Conservation (phyloP, 345 rosid genomes). For the Cochlearia excelsa region DNA sequence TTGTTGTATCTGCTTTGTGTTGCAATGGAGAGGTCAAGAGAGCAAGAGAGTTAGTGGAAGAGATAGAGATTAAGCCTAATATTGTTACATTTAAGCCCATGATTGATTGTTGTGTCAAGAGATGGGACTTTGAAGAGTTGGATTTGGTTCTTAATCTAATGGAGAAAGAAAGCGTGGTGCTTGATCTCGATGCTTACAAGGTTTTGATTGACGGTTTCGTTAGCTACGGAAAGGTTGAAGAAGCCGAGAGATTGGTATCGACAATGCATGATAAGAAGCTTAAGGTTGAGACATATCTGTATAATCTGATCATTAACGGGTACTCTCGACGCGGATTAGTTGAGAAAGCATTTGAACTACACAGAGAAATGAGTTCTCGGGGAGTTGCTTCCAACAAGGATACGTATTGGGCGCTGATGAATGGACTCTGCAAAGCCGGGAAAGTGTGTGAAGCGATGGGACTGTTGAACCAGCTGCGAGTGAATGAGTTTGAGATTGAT, state of each 20-base stretch:
- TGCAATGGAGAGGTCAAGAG: slow-evolving; percentile 45
- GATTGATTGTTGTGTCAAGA: slow-evolving; percentile 49
- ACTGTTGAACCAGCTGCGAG: slow-evolving; percentile 37
- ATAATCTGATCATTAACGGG: slow-evolving; percentile 44
- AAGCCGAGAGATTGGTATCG: slow-evolving; percentile 44
- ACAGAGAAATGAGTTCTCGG: slow-evolving; percentile 38
- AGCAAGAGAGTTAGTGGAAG: slow-evolving; percentile 47
- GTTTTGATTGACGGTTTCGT: slow-evolving; percentile 45
- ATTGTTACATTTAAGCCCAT: slow-evolving; percentile 44
- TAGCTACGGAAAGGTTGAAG: slow-evolving; percentile 46
- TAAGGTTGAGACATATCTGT: slow-evolving; percentile 42
- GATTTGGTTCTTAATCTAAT: slow-evolving; percentile 43
- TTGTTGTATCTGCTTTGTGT: slow-evolving; percentile 45
- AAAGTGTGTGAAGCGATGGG: slow-evolving; percentile 38
- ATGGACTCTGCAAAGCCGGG: slow-evolving; percentile 43
- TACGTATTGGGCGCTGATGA: slow-evolving; percentile 44
- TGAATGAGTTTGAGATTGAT: slow-evolving; percentile 43
- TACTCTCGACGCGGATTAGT: slow-evolving; percentile 33
- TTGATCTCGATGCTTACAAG: slow-evolving; percentile 39
- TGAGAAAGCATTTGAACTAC: slow-evolving; percentile 38
- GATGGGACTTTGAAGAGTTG: slow-evolving; percentile 54
- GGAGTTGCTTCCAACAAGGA: slow-evolving; percentile 42
- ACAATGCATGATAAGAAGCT: slow-evolving; percentile 47
- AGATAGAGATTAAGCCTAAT: slow-evolving; percentile 43
- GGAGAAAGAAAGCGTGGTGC: slow-evolving; percentile 40